Conservation (phyloP, 139 green algal species). For the Micractinium conductrix region DNA sequence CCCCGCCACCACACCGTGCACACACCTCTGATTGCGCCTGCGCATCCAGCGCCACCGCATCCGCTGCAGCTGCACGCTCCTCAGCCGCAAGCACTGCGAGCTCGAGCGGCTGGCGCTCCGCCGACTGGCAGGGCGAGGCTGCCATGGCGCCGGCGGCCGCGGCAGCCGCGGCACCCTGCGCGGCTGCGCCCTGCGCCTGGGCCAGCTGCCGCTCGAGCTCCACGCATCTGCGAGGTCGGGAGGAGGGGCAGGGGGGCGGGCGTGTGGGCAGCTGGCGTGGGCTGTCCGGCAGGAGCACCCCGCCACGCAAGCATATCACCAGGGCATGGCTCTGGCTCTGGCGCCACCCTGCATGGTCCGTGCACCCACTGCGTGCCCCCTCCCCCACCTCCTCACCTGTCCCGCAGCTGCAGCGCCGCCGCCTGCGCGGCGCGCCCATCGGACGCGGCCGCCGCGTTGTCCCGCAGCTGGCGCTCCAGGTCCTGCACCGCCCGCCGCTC, state of each 20-base stretch:
- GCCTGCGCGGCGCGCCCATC: background rate
- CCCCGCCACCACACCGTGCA: no score
- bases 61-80: constrained; percentile 12
- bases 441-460: constrained; percentile 18
- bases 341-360: background rate
- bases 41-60: constrained; percentile 27
- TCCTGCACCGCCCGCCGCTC: constrained; percentile 50
- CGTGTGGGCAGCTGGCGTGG: no score
- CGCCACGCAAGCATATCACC: background rate
- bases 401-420: constrained; percentile 8
- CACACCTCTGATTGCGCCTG: constrained; percentile 14
- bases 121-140: background rate
- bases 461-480: constrained; percentile 47
- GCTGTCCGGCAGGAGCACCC: no score
- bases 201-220: constrained; percentile 37
- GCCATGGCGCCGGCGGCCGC: background rate
- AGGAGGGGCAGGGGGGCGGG: background rate
- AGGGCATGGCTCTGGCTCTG: background rate
- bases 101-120: constrained; percentile 1
- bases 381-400: background rate
- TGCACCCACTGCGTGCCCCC: no score
- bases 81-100: constrained; percentile 13
- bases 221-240: constrained; percentile 11
- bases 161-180: constrained; percentile 3
- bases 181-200: background rate